Conservation (phyloP, 106 monocot genomes). For the Ottelia alismoides region DNA sequence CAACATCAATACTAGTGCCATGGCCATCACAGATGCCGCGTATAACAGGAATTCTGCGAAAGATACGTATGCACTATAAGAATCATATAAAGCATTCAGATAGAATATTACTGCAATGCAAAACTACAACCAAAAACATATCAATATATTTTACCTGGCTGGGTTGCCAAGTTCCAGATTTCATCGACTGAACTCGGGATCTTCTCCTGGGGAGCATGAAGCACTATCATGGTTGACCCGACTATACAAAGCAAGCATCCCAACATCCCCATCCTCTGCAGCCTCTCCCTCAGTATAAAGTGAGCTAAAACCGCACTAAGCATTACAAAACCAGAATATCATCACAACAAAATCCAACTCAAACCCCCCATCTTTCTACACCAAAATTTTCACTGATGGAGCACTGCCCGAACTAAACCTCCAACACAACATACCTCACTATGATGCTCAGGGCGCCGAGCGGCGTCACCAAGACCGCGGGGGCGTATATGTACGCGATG, state of each 20-base stretch:
- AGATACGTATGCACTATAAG: not conserved
- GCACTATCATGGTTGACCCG: constrained; percentile 75
- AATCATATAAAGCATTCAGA: not conserved
- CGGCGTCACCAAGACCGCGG: too few species aligned
- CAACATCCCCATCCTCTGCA: constrained; percentile 76
- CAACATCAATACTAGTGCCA: constrained; percentile 51
- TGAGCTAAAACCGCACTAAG: constrained; percentile 19
- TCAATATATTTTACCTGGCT: constrained; percentile 41
- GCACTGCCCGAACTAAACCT: too few species aligned
- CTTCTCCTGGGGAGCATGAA: constrained; percentile 77
- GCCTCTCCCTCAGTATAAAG: constrained; percentile 22
- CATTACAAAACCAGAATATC: too few species aligned
- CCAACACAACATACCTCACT: too few species aligned
- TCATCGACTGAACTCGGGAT: constrained; percentile 64
- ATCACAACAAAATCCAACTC: too few species aligned
- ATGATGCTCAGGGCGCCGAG: too few species aligned
- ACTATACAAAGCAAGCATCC: constrained; percentile 82
- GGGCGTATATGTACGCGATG: too few species aligned
- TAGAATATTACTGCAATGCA: not conserved
- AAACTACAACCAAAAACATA: not conserved
- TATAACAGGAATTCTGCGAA: constrained; percentile 55
- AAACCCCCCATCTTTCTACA: too few species aligned
- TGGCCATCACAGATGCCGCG: constrained; percentile 30
- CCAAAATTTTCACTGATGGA: too few species aligned
- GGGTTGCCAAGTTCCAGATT: constrained; percentile 80